A percentile compares a stretch with the other conserved stretches of the same genome.
Evolutionary conservation across 2,329 filamentous ascomycete genomes (phyloP).

Genomic region (Stagonosporopsis rhizophila): DNA sequence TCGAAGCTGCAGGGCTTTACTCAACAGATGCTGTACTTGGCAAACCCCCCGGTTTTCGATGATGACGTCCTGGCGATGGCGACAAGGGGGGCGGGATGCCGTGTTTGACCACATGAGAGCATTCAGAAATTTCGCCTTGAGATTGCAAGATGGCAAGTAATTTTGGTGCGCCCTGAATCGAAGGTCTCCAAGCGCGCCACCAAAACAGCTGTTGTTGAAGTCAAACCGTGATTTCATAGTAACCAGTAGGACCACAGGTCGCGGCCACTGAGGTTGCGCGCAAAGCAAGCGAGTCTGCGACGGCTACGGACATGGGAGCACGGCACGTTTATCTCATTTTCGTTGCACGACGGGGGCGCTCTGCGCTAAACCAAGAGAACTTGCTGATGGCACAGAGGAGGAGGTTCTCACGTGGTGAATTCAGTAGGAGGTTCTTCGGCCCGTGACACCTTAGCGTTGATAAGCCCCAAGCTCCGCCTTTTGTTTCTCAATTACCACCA

Average conservation of each 20-base stretch:
- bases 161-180: not conserved
- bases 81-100: constrained; percentile 21
- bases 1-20: constrained; percentile 17
- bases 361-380: constrained; percentile 22
- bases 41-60: constrained; percentile 16
- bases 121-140: not conserved
- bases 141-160: not conserved
- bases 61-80: constrained; percentile 18
- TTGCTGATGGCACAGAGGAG: constrained; percentile 23
- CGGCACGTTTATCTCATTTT: constrained; percentile 18
- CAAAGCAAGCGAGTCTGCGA: constrained; percentile 26
- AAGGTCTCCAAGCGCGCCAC: constrained; percentile 9
- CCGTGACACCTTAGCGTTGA: constrained; percentile 20
- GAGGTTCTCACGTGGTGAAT: constrained; percentile 22
- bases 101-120: constrained; percentile 11
- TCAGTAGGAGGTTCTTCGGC: constrained; percentile 16
- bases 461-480: constrained; percentile 20
- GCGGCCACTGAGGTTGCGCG: constrained; percentile 11
- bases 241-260: not conserved
- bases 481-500: constrained; percentile 17
- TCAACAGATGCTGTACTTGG: constrained; percentile 20
- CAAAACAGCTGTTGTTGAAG: not conserved
- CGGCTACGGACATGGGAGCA: constrained; percentile 17
- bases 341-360: constrained; percentile 18
- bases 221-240: not conserved